Base-by-base conservation (phyloP, 148 eudicot species). In the Persicaria tinctoria region DNA sequence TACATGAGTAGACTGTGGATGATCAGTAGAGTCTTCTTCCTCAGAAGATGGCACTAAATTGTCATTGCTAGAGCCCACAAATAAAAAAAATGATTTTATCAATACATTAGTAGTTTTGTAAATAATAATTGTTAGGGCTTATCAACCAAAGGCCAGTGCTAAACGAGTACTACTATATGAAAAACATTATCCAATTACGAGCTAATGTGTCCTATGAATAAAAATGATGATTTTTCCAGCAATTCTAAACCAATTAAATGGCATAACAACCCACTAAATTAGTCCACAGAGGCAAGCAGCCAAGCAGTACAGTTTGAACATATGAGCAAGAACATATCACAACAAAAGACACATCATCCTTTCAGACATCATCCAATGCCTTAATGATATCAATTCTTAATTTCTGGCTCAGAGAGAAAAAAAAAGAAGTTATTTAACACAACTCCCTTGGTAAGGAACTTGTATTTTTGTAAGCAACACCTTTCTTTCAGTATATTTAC, bases 21-120 rank as follows among this genome's bases (percentile, higher is more conserved):
- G 71, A 27, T 88, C 86, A 74, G 78, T 68, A 78, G 68, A 79
- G 76, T 80, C 87, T 81, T 69, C 84, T 82, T 84, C 91, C 76
- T 84, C 96, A 53, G 78, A 62, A 72, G 83, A 74, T 72, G 73
- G 73, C 75, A 78, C 66, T 45, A 71, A 78, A 79, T 79, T 81
- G 77, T 93, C 84, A 78, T 81, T 79, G 85, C 89, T 83, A 85
- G 60, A 77, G 48, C 70, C 47, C 17, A 70, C 47, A 64, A 16
- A 74, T 50, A 55, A 46, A 38, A 4, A 75, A 17, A 32, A 13
- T 32, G 41, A 16, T 8, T 51, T 18, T 11, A 46, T n/a, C 70
- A 75, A 1, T 49, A 59, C 68, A 56, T 0, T 47, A 41, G 13
- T 1, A 23, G 27, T 23, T 23, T 23, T 23, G 27, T 23, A 16